Conservation (phyloP, 2,329 filamentous ascomycete species). For the Fusarium pseudograminearum region DNA sequence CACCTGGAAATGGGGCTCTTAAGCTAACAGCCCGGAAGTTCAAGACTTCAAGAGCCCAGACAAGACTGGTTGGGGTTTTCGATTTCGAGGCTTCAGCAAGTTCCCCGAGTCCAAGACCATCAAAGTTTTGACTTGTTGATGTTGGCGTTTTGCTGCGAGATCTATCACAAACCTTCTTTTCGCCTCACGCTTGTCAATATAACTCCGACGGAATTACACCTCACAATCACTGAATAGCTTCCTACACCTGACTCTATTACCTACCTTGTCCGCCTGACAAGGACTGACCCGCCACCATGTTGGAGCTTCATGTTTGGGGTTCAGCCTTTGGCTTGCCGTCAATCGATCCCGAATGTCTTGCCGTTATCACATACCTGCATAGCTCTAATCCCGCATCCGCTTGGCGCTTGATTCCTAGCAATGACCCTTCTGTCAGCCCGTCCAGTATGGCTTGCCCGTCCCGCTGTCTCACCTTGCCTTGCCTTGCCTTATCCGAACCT, state of each 20-base stretch:
- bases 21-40: constrained; percentile 2
- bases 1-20: constrained; percentile 2
- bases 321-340: constrained; percentile 90
- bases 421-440: constrained; percentile 77
- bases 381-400: constrained; percentile 67
- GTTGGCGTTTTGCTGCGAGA: constrained; percentile 27
- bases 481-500: constrained; percentile 22
- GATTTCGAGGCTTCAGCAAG: constrained; percentile 22
- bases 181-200: background rate
- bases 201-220: constrained; percentile 11
- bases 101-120: constrained; percentile 12
- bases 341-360: constrained; percentile 90
- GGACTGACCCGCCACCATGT: constrained; percentile 47
- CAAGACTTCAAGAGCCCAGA: constrained; percentile 10
- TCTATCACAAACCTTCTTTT: constrained; percentile 16
- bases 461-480: constrained; percentile 15
- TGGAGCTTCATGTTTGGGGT: constrained; percentile 88
- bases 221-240: constrained; percentile 32
- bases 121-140: constrained; percentile 10
- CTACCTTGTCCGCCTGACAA: background rate
- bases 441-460: constrained; percentile 66
- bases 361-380: constrained; percentile 81
- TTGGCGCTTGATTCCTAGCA: constrained; percentile 80
- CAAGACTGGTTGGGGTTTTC: constrained; percentile 42
- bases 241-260: background rate